Evolutionary conservation across 1,284 basidiomycete genomes (phyloP).

Genomic region (Moesziomyces globuligerus): DNA sequence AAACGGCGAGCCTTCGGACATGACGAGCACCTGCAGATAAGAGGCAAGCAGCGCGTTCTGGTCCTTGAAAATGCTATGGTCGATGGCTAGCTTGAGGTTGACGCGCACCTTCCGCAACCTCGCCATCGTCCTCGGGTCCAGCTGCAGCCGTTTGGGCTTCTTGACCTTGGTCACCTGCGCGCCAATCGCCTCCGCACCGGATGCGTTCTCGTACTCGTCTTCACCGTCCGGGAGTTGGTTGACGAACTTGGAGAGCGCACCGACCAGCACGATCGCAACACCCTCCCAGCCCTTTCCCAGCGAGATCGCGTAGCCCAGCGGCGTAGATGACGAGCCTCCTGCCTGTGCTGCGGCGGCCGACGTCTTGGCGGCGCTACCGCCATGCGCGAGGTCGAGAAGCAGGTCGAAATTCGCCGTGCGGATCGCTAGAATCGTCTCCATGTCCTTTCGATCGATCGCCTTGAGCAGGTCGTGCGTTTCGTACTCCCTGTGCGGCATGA

Average conservation of each 20-base stretch:
- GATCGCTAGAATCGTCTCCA: constrained; percentile 61
- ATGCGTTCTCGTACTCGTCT: constrained; percentile 25
- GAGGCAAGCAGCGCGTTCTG: constrained; percentile 58
- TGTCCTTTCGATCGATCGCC: constrained; percentile 63
- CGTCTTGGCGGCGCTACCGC: constrained; percentile 23
- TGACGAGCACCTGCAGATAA: constrained; percentile 63
- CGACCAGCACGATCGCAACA: constrained; percentile 56
- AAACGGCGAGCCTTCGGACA: constrained; percentile 55
- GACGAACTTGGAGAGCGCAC: constrained; percentile 62
- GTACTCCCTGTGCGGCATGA: constrained; percentile 22
- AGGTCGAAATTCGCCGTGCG: constrained; percentile 62
- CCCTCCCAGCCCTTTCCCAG: constrained; percentile 59
- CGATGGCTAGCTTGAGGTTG: constrained; percentile 64
- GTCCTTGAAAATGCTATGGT: constrained; percentile 57
- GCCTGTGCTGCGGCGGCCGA: constrained; percentile 34
- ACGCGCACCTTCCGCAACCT: constrained; percentile 58
- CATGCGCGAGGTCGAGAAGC: constrained; percentile 54
- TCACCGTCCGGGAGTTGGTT: constrained; percentile 63
- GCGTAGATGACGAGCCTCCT: constrained; percentile 46
- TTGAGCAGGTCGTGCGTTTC: constrained; percentile 63
- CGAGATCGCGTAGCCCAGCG: constrained; percentile 57
- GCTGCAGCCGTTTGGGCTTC: constrained; percentile 39
- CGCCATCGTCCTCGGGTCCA: constrained; percentile 51
- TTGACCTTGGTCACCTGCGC: constrained; percentile 17
- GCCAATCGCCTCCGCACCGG: constrained; percentile 5